These are phyloP conservation scores for Chaetomiaceae sp. DNA, from an alignment of 2,329 filamentous ascomycete genomes.

Conservation along the genomic window DNA sequence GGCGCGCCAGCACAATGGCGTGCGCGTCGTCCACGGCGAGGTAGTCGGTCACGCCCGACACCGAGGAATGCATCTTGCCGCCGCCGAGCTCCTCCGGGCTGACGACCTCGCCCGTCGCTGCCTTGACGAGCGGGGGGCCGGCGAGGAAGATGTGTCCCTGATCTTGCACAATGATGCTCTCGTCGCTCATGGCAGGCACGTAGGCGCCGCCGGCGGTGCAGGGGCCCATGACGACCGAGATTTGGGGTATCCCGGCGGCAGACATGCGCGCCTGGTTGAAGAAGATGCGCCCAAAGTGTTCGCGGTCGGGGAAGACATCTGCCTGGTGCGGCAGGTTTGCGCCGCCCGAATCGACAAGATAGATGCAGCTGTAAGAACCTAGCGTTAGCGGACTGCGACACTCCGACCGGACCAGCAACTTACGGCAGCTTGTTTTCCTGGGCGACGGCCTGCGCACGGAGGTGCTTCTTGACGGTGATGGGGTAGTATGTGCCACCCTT, in stretches of 20 bases:
- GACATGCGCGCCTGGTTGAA: constrained; percentile 97
- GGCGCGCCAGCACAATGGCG: constrained; percentile 76
- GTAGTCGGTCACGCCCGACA: constrained; percentile 93
- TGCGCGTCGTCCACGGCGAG: constrained; percentile 92
- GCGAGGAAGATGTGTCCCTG: constrained; percentile 98
- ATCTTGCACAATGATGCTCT: constrained; percentile 91
- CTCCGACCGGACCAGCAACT: constrained; percentile 27
- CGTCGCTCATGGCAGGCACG: constrained; percentile 95
- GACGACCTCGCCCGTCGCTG: constrained; percentile 89
- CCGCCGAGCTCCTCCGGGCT: constrained; percentile 88
- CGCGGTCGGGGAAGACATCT: constrained; percentile 89
- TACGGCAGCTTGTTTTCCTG: constrained; percentile 75
- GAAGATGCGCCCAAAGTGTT: constrained; percentile 96
- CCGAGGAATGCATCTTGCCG: constrained; percentile 80
- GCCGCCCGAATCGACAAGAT: constrained; percentile 92
- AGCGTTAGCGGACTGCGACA: neutral
- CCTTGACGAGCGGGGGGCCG: constrained; percentile 90
- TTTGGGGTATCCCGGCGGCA: constrained; percentile 80
- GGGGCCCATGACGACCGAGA: constrained; percentile 93
- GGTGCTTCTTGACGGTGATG: constrained; percentile 95
- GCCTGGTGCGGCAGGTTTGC: constrained; percentile 93
- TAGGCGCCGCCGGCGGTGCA: constrained; percentile 96
- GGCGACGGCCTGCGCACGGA: constrained; percentile 85
- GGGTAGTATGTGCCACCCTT: constrained; percentile 97
- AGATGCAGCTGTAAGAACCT: constrained; percentile 63